A percentile compares a stretch with the other conserved stretches of the same genome.
These are phyloP conservation scores for Schoenoplectus tabernaemontani DNA, from an alignment of 202 grass and related monocot genomes.

Conservation along the genomic window DNA sequence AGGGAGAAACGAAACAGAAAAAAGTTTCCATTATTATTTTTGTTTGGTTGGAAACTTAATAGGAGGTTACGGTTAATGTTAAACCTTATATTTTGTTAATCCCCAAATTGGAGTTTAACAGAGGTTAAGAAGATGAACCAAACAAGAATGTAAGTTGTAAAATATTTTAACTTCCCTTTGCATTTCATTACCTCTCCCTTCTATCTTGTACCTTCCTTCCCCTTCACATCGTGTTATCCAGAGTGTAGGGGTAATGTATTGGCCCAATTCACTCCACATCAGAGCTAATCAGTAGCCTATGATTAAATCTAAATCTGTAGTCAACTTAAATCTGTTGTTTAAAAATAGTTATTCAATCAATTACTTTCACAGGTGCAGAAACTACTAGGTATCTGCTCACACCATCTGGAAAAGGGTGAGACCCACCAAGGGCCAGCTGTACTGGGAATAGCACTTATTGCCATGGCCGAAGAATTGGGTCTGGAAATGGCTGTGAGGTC, in stretches of 20 bases:
- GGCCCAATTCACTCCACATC: background rate
- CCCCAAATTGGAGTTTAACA: too few species aligned
- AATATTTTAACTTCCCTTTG: too few species aligned
- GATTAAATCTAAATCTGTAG: background rate
- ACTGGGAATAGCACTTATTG: slow-evolving; percentile 94
- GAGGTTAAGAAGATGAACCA: too few species aligned
- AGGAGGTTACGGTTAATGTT: too few species aligned
- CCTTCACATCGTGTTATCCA: too few species aligned
- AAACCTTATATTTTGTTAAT: too few species aligned
- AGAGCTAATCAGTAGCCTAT: background rate
- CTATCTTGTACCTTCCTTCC: too few species aligned
- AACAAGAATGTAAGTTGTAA: too few species aligned
- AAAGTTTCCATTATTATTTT: too few species aligned
- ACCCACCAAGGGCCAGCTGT: slow-evolving; percentile 98
- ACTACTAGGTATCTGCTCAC: slow-evolving; percentile 77
- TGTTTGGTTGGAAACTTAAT: too few species aligned
- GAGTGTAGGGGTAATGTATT: background rate
- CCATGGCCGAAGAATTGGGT: slow-evolving; percentile 96
- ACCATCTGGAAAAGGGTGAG: slow-evolving; percentile 93
- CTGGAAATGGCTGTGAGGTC: slow-evolving; percentile 85
- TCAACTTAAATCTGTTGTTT: background rate
- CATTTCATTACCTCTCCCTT: too few species aligned
- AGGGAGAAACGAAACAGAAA: too few species aligned
- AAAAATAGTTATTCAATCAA: slow-evolving; percentile 1
- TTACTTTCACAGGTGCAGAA: slow-evolving; percentile 62